phyloP scores from a whole-genome alignment of 306 rosid species.

The Cicer cuneatum region DNA sequence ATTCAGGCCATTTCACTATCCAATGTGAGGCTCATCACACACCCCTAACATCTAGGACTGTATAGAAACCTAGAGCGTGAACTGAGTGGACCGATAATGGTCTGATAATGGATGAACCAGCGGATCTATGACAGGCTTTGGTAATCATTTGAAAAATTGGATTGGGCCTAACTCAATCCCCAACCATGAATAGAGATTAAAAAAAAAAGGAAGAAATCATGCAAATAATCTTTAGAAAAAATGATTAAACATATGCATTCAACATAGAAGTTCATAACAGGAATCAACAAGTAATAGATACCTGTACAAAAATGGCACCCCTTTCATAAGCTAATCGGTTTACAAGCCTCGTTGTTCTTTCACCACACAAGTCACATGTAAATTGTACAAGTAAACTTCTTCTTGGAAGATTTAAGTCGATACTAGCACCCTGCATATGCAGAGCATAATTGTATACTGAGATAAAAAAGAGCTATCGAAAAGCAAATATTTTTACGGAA shows the following conservation, averaged over 20 bases:
- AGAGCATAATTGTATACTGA: constrained; percentile 21
- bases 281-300: constrained; percentile 42
- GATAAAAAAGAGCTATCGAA: neutral
- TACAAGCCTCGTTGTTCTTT: constrained; percentile 77
- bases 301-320: constrained; percentile 84
- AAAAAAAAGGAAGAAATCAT: neutral
- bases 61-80: neutral
- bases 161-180: neutral
- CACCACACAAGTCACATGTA: constrained; percentile 76
- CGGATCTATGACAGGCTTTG: neutral
- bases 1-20: neutral
- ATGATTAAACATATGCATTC: constrained; percentile 28
- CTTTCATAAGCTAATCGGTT: constrained; percentile 85
- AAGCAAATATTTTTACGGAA: neutral
- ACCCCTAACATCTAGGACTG: neutral
- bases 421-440: constrained; percentile 60
- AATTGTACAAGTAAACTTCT: constrained; percentile 85
- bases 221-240: constrained; percentile 17
- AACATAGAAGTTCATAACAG: neutral
- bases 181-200: neutral
- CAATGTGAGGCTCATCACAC: neutral
- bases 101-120: neutral
- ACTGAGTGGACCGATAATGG: neutral
- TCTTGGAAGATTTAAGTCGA: constrained; percentile 75
- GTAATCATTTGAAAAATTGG: neutral